A percentile compares a stretch with the other conserved stretches of the same genome.
phyloP scores from a whole-genome alignment of 441 rosid species.

The Syzygium malaccense region DNA sequence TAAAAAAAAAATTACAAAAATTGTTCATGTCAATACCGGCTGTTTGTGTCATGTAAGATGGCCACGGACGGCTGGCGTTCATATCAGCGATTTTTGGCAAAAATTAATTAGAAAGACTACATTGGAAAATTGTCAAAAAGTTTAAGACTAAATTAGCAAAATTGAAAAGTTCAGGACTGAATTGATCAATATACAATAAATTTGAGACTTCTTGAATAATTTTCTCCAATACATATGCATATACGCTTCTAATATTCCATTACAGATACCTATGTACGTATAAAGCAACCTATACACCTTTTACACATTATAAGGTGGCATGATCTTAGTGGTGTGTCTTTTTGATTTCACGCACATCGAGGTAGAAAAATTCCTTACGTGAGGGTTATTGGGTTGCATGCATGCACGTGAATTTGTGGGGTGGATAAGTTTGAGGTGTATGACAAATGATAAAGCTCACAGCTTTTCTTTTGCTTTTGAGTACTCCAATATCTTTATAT shows the following conservation, averaged over 20 bases:
- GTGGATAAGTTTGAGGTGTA: not conserved
- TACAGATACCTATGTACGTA: not conserved
- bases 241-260: not conserved
- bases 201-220: not conserved
- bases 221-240: not conserved
- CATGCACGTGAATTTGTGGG: slow-evolving; percentile 15
- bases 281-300: not conserved
- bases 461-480: slow-evolving; percentile 27
- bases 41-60: no score
- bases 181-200: not conserved
- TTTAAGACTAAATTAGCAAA: not conserved
- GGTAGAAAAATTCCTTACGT: not conserved
- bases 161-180: rapidly evolving
- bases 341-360: not conserved
- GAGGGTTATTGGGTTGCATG: not conserved
- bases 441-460: slow-evolving; percentile 20
- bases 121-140: not conserved
- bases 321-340: not conserved
- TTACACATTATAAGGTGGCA: not conserved
- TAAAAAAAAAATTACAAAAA: not conserved
- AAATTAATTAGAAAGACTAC: not conserved
- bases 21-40: not conserved
- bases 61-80: rapidly evolving
- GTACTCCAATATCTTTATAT: slow-evolving; percentile 26
- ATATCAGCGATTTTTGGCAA: rapidly evolving